Conservation (phyloP, 129 eudicot genomes). For the Helichrysum umbraculigerum region DNA sequence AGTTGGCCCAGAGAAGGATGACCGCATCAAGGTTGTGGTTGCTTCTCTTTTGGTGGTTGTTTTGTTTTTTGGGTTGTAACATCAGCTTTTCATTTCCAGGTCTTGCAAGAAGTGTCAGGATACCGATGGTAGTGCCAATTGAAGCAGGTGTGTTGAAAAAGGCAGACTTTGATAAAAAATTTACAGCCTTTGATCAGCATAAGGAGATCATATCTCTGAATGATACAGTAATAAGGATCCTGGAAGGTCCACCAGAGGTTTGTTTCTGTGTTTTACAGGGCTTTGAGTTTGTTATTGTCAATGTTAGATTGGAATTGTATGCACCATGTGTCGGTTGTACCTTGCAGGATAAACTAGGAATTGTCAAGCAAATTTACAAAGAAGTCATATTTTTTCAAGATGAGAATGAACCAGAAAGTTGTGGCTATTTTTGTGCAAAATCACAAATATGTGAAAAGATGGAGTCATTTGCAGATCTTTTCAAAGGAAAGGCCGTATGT, state of each 20-base stretch:
- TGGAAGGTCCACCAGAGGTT: no score
- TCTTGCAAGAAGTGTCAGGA: constrained; percentile 49
- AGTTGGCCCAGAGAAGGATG: constrained; percentile 69
- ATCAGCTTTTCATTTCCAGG: neutral
- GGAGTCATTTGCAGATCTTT: constrained; percentile 37
- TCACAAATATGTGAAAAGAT: constrained; percentile 67
- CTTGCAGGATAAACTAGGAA: constrained; percentile 76
- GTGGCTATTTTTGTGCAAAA: constrained; percentile 38
- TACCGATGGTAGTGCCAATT: constrained; percentile 48
- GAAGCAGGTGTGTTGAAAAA: constrained; percentile 48
- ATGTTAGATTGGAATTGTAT: constrained; percentile 1
- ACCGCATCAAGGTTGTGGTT: constrained; percentile 56
- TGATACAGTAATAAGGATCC: constrained; percentile 35
- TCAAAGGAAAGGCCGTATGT: constrained; percentile 50
- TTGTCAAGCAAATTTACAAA: constrained; percentile 67
- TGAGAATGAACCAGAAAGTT: constrained; percentile 62
- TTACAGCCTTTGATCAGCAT: constrained; percentile 61
- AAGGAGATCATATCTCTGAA: constrained; percentile 54
- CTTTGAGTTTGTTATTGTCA: neutral
- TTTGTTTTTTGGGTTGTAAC: neutral
- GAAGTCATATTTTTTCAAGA: constrained; percentile 65
- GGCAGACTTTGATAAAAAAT: constrained; percentile 60
- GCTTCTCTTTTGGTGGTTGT: neutral
- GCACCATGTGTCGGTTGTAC: constrained; percentile 3
- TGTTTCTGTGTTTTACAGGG: no score